Conservation (phyloP, 2,329 filamentous ascomycete genomes). For the Nannizziopsis barbatae region DNA sequence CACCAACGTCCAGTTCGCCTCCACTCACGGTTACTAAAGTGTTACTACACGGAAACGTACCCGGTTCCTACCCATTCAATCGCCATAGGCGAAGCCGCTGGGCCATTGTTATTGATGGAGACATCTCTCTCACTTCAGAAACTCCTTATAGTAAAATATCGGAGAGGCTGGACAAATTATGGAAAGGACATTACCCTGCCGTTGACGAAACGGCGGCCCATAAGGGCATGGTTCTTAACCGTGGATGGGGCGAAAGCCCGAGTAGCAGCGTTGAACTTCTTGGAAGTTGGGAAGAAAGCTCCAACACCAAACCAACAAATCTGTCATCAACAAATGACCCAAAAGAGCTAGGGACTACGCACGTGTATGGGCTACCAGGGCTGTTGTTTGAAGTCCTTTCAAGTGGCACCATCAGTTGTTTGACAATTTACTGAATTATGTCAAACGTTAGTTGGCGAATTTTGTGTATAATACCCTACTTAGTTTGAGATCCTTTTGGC, state of each 20-base stretch:
- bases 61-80: conserved; percentile 94
- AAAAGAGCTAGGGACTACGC: conserved; percentile 56
- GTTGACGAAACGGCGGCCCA: conserved; percentile 45
- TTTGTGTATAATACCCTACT: neutral
- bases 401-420: conserved; percentile 77
- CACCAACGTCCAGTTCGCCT: conserved; percentile 37
- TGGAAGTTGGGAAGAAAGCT: conserved; percentile 73
- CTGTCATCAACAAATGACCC: conserved; percentile 38
- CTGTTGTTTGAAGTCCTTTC: conserved; percentile 91
- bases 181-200: conserved; percentile 53
- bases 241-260: conserved; percentile 83
- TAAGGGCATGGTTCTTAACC: conserved; percentile 69
- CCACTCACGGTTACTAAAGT: conserved; percentile 79
- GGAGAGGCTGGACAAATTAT: conserved; percentile 53
- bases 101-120: conserved; percentile 50
- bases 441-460: neutral
- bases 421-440: conserved; percentile 65
- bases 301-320: conserved; percentile 35
- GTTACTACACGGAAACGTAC: conserved; percentile 88
- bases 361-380: conserved; percentile 85
- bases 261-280: conserved; percentile 79
- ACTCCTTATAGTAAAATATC: conserved; percentile 66
- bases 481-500: too few species aligned
- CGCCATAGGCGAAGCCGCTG: conserved; percentile 81
- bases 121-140: conserved; percentile 56